Percentiles rank a stretch among this genome's conserved stretches.
Conservation (phyloP, 73 alveolate genomes). For the Tetrahymena borealis region DNA sequence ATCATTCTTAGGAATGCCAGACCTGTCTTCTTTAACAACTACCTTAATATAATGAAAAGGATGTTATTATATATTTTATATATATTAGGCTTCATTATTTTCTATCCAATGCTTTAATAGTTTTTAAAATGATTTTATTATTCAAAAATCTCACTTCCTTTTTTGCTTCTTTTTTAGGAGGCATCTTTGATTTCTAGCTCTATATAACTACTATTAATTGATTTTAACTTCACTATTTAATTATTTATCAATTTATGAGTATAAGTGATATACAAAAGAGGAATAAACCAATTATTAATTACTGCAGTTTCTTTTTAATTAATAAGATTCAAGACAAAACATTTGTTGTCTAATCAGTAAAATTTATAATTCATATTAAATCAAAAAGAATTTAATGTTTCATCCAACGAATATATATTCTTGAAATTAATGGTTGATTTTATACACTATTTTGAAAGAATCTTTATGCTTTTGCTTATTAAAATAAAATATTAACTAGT, state of each 20-base stretch:
- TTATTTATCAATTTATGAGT: background rate
- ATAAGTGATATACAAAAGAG: background rate
- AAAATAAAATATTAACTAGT: no score
- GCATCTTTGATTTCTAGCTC: conserved; percentile 11
- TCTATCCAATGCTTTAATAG: no score
- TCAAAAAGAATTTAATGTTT: no score
- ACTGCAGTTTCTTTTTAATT: background rate
- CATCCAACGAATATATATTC: no score
- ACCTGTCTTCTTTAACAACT: conserved; percentile 33
- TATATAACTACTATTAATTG: background rate
- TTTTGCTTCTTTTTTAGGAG: conserved; percentile 39
- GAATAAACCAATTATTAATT: background rate
- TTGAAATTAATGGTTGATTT: no score
- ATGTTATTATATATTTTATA: no score
- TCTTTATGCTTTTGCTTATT: no score
- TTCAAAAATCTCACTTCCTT: conserved; percentile 20
- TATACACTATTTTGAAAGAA: no score
- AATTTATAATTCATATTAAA: no score
- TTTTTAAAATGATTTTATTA: no score
- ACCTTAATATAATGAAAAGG: background rate
- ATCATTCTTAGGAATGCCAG: conserved; percentile 35
- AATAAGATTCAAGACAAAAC: background rate
- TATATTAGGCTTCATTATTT: no score
- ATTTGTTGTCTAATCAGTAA: no score
- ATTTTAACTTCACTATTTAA: background rate